Evolutionary conservation across 2,329 filamentous ascomycete genomes (phyloP).

Genomic region (Monosporascus sp.): DNA sequence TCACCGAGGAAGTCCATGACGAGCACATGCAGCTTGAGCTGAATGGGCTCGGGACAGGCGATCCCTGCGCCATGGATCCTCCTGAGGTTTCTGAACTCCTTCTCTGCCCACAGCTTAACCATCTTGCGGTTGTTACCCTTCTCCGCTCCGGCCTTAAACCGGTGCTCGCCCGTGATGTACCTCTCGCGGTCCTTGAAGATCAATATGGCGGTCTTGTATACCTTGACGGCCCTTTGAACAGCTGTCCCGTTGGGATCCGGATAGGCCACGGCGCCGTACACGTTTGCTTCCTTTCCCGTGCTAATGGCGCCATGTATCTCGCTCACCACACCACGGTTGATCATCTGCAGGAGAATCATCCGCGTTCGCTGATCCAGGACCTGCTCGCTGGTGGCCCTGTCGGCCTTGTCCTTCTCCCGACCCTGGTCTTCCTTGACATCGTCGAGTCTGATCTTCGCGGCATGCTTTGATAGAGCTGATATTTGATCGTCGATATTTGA

Average conservation of each 20-base stretch:
- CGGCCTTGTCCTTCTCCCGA: constrained; percentile 77
- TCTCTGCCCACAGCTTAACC: constrained; percentile 98
- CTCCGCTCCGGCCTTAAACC: constrained; percentile 86
- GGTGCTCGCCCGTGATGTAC: constrained; percentile 90
- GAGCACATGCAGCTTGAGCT: constrained; percentile 87
- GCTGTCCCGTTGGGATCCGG: constrained; percentile 47
- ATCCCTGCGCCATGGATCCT: constrained; percentile 80
- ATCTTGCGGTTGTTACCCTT: constrained; percentile 94
- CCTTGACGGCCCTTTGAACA: constrained; percentile 84
- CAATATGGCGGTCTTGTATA: constrained; percentile 97
- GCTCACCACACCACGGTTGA: constrained; percentile 82
- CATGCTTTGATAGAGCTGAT: constrained; percentile 76
- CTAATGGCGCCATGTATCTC: constrained; percentile 94
- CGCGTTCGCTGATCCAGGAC: constrained; percentile 90
- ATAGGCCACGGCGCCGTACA: constrained; percentile 79
- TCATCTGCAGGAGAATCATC: constrained; percentile 93
- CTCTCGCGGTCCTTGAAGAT: constrained; percentile 97
- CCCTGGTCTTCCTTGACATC: constrained; percentile 49
- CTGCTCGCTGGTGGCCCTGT: constrained; percentile 90
- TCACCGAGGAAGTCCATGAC: constrained; percentile 93
- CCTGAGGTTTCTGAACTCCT: constrained; percentile 91
- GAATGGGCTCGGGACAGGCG: constrained; percentile 82
- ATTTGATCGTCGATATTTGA: constrained; percentile 84
- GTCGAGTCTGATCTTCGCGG: constrained; percentile 77
- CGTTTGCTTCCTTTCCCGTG: constrained; percentile 97